Conservation (phyloP, 2,329 filamentous ascomycete species). For the Harringtonia lauricola region DNA sequence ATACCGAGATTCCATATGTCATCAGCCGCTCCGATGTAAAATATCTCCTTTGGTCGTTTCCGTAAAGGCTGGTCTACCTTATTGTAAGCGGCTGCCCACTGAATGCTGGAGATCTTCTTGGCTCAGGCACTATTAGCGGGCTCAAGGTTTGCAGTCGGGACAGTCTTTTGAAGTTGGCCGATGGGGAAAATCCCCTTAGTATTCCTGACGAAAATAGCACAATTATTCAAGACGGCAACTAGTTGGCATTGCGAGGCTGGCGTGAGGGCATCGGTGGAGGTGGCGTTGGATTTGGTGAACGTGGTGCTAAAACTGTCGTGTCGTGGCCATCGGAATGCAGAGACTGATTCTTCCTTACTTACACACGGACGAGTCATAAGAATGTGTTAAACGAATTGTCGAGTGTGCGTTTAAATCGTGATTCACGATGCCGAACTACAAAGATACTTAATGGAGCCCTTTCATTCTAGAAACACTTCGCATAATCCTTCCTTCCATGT, state of each 20-base stretch:
- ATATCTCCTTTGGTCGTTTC: slow-evolving; percentile 64
- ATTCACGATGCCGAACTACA: no score
- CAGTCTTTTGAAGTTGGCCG: slow-evolving; percentile 33
- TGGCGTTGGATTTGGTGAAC: slow-evolving; percentile 33
- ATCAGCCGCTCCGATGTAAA: slow-evolving; percentile 50
- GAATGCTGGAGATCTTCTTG: slow-evolving; percentile 62
- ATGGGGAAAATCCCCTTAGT: slow-evolving; percentile 29
- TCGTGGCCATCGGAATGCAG: slow-evolving; percentile 10
- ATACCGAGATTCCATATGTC: slow-evolving; percentile 36
- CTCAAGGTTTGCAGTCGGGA: slow-evolving; percentile 22
- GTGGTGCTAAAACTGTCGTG: slow-evolving; percentile 21
- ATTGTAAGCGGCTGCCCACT: slow-evolving; percentile 67
- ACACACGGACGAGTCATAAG: no score
- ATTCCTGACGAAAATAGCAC: slow-evolving; percentile 27
- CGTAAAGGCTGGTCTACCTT: slow-evolving; percentile 77
- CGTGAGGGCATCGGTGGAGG: slow-evolving; percentile 20
- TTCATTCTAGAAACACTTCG: no score
- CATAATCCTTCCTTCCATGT: no score
- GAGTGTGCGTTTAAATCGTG: no score
- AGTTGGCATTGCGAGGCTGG: slow-evolving; percentile 26
- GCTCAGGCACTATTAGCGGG: slow-evolving; percentile 63
- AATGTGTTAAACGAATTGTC: no score
- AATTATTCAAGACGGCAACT: slow-evolving; percentile 35
- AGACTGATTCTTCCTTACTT: no score
- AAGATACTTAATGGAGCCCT: no score